Percentiles rank a stretch among this genome's conserved stretches.
Evolutionary conservation across 768 basidiomycete species (phyloP).

Genomic region (Pholiota molesta): DNA sequence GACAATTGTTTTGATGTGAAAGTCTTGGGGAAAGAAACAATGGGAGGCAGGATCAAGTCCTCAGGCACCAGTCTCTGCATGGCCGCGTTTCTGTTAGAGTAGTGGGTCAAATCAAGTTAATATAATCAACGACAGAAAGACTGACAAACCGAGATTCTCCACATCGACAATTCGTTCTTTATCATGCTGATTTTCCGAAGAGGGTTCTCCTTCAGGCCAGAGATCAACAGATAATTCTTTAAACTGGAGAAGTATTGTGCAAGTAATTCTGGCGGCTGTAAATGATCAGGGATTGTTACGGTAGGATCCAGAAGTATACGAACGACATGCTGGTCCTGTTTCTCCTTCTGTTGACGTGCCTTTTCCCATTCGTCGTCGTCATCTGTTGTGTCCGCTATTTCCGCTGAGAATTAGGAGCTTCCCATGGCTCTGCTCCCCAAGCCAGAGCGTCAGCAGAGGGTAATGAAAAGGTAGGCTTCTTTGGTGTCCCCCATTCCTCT

Average conservation of each 20-base stretch:
- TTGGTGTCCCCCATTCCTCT: slow-evolving; percentile 41
- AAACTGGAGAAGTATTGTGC: slow-evolving; percentile 56
- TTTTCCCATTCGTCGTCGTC: slow-evolving; percentile 68
- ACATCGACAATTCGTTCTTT: slow-evolving; percentile 34
- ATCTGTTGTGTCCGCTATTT: slow-evolving; percentile 18
- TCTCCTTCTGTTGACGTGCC: slow-evolving; percentile 59
- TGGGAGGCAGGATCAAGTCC: slow-evolving; percentile 51
- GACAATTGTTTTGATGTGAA: slow-evolving; percentile 60
- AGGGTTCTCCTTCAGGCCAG: slow-evolving; percentile 43
- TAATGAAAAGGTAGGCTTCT: slow-evolving; percentile 26
- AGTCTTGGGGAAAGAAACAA: slow-evolving; percentile 54
- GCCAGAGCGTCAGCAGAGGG: slow-evolving; percentile 30
- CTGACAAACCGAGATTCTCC: slow-evolving; percentile 64
- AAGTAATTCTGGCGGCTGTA: slow-evolving; percentile 71
- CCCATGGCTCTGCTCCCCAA: slow-evolving; percentile 49
- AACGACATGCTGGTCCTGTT: slow-evolving; percentile 67
- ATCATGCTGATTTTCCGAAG: slow-evolving; percentile 17
- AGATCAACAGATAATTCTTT: slow-evolving; percentile 53
- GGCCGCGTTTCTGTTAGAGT: slow-evolving; percentile 39
- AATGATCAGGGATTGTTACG: slow-evolving; percentile 19
- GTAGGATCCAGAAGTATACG: slow-evolving; percentile 34
- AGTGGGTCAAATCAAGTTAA: not conserved
- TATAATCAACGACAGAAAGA: slow-evolving; percentile 18
- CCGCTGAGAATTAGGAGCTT: slow-evolving; percentile 21
- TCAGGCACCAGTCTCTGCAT: slow-evolving; percentile 51